Conservation (phyloP, 75 land plant genomes). For the Azolla pinnata region DNA sequence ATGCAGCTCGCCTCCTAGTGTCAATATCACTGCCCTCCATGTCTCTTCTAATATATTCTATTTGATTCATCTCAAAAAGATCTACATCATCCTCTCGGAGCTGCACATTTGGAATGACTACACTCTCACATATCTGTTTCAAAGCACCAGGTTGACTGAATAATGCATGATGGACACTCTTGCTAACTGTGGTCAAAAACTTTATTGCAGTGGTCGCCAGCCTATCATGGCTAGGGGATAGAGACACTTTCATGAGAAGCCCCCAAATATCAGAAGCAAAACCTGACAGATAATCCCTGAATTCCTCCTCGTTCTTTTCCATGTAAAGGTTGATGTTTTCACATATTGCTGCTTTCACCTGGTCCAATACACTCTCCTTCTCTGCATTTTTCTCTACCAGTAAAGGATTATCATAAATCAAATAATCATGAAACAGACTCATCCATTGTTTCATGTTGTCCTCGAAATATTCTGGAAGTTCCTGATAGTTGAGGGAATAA, state of each 20-base stretch:
- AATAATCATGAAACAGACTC: constrained; percentile 66
- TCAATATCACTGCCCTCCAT: constrained; percentile 95
- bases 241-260: constrained; percentile 49
- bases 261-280: constrained; percentile 84
- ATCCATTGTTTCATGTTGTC: constrained; percentile 98
- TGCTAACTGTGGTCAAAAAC: constrained; percentile 85
- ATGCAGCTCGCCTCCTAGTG: constrained; percentile 83
- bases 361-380: constrained; percentile 51
- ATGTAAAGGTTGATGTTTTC: constrained; percentile 94
- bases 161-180: constrained; percentile 73
- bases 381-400: constrained; percentile 39
- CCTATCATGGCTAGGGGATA: constrained; percentile 52
- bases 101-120: constrained; percentile 83
- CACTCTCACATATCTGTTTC: constrained; percentile 63
- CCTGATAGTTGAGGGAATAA: constrained; percentile 79
- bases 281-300: constrained; percentile 54
- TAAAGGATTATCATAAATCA: constrained; percentile 45
- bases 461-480: constrained; percentile 97
- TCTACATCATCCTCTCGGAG: constrained; percentile 87
- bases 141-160: constrained; percentile 52
- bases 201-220: constrained; percentile 76
- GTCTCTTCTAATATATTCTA: constrained; percentile 90
- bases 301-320: constrained; percentile 96
- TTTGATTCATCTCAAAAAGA: constrained; percentile 86
- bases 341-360: constrained; percentile 74